Base-by-base conservation (phyloP, 148 eudicot genomes). In the Nyssa sinensis region DNA sequence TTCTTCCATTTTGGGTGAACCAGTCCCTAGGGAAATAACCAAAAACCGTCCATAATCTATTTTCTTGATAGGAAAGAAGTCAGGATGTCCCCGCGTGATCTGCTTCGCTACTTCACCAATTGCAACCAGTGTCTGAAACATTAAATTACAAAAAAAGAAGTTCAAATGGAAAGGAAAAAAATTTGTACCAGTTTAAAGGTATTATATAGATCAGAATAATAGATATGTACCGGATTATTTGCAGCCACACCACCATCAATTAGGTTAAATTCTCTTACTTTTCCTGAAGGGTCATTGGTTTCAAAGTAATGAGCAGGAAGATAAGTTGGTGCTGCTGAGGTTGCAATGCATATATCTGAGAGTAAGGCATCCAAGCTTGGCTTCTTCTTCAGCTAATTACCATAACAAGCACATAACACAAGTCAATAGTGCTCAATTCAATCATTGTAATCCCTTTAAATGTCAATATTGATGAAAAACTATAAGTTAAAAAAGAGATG, bases 281-380 rank as follows among this genome's bases (percentile, higher is more conserved):
- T 62, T 14, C 71, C 72, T 23, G 62, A 13, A 13, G 14, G 5
- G 27, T 72, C 74, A 5, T 55, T 5, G 41, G 74, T 75, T 33
- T 70, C 63, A 59, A 84, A 84, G 5, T 67, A 39, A 78, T 84
- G 72, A 5, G 84, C 84, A 0, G 84, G 86, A 34, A 84, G 73
- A 47, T 62, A 70, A 33, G 86, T 84, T 44, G 86, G 86, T 33
- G 86, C 84, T 33, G 86, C 86, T 10, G 86, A 80, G 7, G 86
- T 83, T 33, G 81, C 60, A 25, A 83, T 83, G 86, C 83, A 83
- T 70, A 83, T 80, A 24, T 84, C 86, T 0, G 86, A 77, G 24
- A 84, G 65, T 13, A 44, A 49, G 49, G 80, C 86, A 74, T 83
- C 77, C 75, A 74, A 13, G 53, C 24, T 64, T 28, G 66, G 69